Percentiles rank a stretch among this genome's conserved stretches.
Conservation (phyloP, 2,329 filamentous ascomycete species). For the Intubia oerlemansii region DNA sequence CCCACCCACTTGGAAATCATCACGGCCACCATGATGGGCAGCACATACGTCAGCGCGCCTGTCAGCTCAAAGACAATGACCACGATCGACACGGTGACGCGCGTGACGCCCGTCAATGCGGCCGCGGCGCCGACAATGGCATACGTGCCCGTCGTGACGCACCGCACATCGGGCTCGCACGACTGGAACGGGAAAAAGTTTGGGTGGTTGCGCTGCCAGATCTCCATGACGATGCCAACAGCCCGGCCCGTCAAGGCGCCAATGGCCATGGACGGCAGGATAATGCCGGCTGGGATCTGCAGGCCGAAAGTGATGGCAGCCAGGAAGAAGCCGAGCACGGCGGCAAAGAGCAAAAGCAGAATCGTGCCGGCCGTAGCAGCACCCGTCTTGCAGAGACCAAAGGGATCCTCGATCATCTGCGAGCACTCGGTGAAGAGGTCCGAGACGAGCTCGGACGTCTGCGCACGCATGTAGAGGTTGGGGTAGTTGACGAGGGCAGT, state of each 20-base stretch:
- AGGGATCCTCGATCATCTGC: conserved; percentile 60
- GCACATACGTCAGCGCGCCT: conserved; percentile 82
- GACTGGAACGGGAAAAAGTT: conserved; percentile 54
- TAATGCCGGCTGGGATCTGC: conserved; percentile 85
- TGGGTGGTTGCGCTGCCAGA: conserved; percentile 64
- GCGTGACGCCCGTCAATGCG: conserved; percentile 78
- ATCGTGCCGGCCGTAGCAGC: conserved; percentile 67
- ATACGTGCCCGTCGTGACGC: conserved; percentile 86
- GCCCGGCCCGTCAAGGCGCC: conserved; percentile 79
- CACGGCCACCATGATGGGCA: conserved; percentile 97
- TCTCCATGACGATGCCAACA: conserved; percentile 72
- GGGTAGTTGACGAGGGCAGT: conserved; percentile 88
- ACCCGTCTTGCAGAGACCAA: conserved; percentile 77
- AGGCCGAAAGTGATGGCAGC: conserved; percentile 81
- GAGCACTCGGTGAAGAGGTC: conserved; percentile 83
- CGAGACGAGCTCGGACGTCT: conserved; percentile 78
- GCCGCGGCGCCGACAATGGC: conserved; percentile 91
- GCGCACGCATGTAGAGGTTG: conserved; percentile 88
- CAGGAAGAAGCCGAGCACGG: conserved; percentile 66
- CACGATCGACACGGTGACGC: conserved; percentile 95
- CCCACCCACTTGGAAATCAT: conserved; percentile 98
- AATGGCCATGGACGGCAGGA: conserved; percentile 89
- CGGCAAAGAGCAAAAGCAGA: conserved; percentile 60
- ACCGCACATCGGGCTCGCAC: conserved; percentile 70
- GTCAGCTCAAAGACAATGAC: conserved; percentile 99